Conservation (phyloP, 176 grass and related monocot species). For the Tillandsia leiboldiana region DNA sequence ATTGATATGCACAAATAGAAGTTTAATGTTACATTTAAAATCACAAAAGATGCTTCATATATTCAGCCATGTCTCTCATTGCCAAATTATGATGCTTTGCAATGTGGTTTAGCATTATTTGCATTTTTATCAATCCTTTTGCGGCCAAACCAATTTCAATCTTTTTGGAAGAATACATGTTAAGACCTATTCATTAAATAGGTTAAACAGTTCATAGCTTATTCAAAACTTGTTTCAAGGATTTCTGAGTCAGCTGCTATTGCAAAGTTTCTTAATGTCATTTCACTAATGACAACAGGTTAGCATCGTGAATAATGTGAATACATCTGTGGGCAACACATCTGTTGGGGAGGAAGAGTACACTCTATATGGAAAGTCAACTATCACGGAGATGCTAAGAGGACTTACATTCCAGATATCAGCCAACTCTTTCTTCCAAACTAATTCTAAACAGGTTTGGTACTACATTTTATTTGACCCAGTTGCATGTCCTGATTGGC, state of each 20-base stretch:
- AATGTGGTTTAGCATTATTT: too few relatives aligned
- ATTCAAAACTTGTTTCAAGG: slow-evolving; percentile 2
- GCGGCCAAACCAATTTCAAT: too few relatives aligned
- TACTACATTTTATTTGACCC: background rate
- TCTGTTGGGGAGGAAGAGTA: slow-evolving; percentile 88
- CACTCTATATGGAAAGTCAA: slow-evolving; percentile 72
- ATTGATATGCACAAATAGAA: too few relatives aligned
- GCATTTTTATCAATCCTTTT: too few relatives aligned
- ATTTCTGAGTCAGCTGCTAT: slow-evolving; percentile 8
- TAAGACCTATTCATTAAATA: too few relatives aligned
- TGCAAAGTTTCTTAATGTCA: slow-evolving; percentile 15
- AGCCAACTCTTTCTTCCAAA: slow-evolving; percentile 98
- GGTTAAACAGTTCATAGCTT: too few relatives aligned
- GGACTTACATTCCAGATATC: slow-evolving; percentile 96
- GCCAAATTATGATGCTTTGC: too few relatives aligned
- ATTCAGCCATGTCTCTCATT: too few relatives aligned
- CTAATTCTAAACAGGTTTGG: slow-evolving; percentile 83
- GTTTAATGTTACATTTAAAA: too few relatives aligned
- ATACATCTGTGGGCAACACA: slow-evolving; percentile 78
- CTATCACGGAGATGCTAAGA: slow-evolving; percentile 80
- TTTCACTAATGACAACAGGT: slow-evolving; percentile 28
- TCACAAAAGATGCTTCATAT: too few relatives aligned
- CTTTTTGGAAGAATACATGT: too few relatives aligned
- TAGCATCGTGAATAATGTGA: slow-evolving; percentile 89
- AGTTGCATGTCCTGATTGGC: background rate